A percentile compares a stretch with the other conserved stretches of the same genome.
Evolutionary conservation across 1,139 yeast species (phyloP).

Genomic region (Suhomyces taliae): DNA sequence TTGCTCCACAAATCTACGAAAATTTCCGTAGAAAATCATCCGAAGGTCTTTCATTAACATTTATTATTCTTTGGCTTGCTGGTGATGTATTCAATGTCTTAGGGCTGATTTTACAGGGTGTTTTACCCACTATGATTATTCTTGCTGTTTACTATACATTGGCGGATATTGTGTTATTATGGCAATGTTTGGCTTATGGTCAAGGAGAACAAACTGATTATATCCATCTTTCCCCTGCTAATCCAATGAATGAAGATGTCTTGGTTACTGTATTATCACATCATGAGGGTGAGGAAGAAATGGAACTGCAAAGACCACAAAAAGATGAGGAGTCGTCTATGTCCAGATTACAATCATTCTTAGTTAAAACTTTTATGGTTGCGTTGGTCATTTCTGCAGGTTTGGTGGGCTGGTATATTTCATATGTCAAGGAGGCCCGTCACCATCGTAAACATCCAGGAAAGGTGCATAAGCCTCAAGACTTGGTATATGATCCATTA

Average conservation of each 20-base stretch:
- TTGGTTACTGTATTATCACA: constrained; percentile 53
- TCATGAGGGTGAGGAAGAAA: constrained; percentile 26
- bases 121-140: constrained; percentile 88
- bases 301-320: constrained; percentile 8
- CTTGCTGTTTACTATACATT: constrained; percentile 88
- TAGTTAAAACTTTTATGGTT: constrained; percentile 66
- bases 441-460: constrained; percentile 25
- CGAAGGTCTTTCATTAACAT: constrained; percentile 81
- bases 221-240: constrained; percentile 85
- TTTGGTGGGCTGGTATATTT: constrained; percentile 79
- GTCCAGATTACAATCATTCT: constrained; percentile 23
- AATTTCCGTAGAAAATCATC: constrained; percentile 81
- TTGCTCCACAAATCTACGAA: constrained; percentile 95
- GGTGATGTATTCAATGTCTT: constrained; percentile 91
- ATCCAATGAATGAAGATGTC: constrained; percentile 73
- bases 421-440: constrained; percentile 42
- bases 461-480: constrained; percentile 29
- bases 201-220: constrained; percentile 65
- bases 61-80: constrained; percentile 80
- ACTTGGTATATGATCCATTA: constrained; percentile 61
- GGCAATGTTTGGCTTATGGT: constrained; percentile 78
- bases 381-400: constrained; percentile 72
- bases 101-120: constrained; percentile 86
- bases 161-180: constrained; percentile 79
- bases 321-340: constrained; percentile 9